Conservation (phyloP, 2,329 filamentous ascomycete genomes). For the Colletotrichum agaves region DNA sequence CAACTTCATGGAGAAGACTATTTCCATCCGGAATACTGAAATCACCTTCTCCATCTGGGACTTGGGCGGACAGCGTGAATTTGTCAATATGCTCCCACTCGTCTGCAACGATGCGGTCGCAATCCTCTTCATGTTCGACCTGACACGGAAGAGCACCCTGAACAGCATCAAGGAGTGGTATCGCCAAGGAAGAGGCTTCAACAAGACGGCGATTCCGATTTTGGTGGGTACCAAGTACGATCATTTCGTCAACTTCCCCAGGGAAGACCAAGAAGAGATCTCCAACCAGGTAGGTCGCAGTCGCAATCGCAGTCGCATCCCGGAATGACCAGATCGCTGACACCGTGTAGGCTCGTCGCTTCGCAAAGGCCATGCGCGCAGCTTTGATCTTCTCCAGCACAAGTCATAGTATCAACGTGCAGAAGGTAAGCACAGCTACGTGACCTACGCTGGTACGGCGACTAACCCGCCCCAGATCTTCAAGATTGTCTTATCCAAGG, state of each 20-base stretch:
- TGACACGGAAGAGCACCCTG: conserved; percentile 96
- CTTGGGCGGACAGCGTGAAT: conserved; percentile 95
- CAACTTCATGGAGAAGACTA: conserved; percentile 99
- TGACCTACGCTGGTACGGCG: conserved; percentile 15
- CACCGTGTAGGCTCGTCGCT: conserved; percentile 80
- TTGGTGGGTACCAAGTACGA: conserved; percentile 98
- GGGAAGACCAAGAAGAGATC: conserved; percentile 98
- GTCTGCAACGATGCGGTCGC: conserved; percentile 99
- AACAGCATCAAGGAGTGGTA: conserved; percentile 99
- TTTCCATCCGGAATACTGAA: conserved; percentile 98
- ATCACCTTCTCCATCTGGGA: conserved; percentile 99
- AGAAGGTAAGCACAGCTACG: conserved; percentile 74
- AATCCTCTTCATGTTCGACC: conserved; percentile 99
- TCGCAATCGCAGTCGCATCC: conserved; percentile 33
- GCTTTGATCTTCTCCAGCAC: conserved; percentile 98
- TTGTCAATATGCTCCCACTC: conserved; percentile 99
- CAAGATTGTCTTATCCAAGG: conserved; percentile 98
- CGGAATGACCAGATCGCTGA: not conserved
- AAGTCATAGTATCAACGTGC: conserved; percentile 98
- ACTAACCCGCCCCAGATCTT: conserved; percentile 76
- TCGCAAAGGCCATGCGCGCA: conserved; percentile 98
- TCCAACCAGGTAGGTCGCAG: conserved; percentile 80
- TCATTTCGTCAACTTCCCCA: conserved; percentile 98
- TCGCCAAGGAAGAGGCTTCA: conserved; percentile 95
- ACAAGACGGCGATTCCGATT: conserved; percentile 99